Evolutionary conservation across 1,139 yeast species (phyloP), one percentile per base, ranked within the genome.

Genomic region (Spathaspora sp.): DNA sequence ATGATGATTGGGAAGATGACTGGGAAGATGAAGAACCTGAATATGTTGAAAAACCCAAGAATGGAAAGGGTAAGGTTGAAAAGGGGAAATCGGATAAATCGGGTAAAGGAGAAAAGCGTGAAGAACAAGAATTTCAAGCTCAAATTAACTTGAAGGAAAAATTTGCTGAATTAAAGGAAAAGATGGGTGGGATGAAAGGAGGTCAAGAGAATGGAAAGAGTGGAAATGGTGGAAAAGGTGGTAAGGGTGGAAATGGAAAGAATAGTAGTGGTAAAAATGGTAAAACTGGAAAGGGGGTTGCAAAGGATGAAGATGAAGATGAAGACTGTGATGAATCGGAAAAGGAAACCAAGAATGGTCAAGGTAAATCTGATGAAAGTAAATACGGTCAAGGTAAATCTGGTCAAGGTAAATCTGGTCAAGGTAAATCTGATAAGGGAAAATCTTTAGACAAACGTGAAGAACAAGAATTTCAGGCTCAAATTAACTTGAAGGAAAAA

Each of bases 1-100:
- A 27, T 10, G 31, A 27, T 2, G 43, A 27, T 15, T 24, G 24
- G 13, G 39, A 42, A 15, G 45, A 41, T 9, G 37, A 33, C 11
- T 39, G 23, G 15, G 47, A 51, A 39, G 43, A 47, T 16, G 49
- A 48, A 26, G 50, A 44, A 13, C 43, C 10, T 10, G 50, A 44
- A 13, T 43, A 4, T 10, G 43, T 20, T 20, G 6, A 20, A 20
- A 20, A 20, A 7, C 23, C 23, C 23, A 39, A 24, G 25, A 34
- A 16, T 39, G 24, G 15, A 11, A 27, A 10, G 8, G 38, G 27
- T 7, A 44, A 41, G 23, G 44, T 38, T 27, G 29, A 25, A 4
- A 38, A 42, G 38, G 27, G 34, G 27, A 44, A 26, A 42, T 23
- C 20, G 36, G 34, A 11, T 10, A 43, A 36, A 37, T 23, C 39